These are phyloP conservation scores for Cutaneotrichosporon cavernicola DNA, from an alignment of 1,284 basidiomycete species.

Conservation along the genomic window DNA sequence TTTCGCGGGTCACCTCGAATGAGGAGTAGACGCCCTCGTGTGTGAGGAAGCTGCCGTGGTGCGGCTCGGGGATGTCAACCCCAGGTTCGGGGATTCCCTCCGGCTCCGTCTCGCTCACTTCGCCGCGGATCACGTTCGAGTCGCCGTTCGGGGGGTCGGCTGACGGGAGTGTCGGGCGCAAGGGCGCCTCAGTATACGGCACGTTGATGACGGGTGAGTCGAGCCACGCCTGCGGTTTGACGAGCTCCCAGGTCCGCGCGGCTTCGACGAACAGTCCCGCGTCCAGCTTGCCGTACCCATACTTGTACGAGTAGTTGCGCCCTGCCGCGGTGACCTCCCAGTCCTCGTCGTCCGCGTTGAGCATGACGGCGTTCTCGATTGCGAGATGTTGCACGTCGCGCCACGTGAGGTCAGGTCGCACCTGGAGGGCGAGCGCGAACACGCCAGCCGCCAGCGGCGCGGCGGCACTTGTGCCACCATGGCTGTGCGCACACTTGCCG, in stretches of 20 bases:
- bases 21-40: conserved; percentile 66
- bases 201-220: conserved; percentile 70
- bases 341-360: conserved; percentile 88
- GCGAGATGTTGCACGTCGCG: conserved; percentile 92
- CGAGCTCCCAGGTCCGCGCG: conserved; percentile 76
- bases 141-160: neutral
- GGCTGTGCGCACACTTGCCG: conserved; percentile 69
- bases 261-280: conserved; percentile 79
- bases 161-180: conserved; percentile 11
- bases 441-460: conserved; percentile 93
- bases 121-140: neutral
- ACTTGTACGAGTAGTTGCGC: conserved; percentile 90
- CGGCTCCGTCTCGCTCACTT: neutral
- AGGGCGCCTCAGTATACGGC: conserved; percentile 29
- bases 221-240: conserved; percentile 94
- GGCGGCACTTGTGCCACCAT: conserved; percentile 97
- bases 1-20: conserved; percentile 68
- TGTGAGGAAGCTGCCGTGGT: conserved; percentile 57
- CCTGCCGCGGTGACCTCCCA: conserved; percentile 86
- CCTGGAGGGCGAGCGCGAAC: conserved; percentile 80
- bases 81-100: neutral
- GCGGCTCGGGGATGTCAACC: conserved; percentile 8
- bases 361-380: conserved; percentile 70
- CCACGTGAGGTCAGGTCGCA: conserved; percentile 90
- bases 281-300: conserved; percentile 85